Evolutionary conservation across 1,139 yeast species (phyloP), one percentile per base, ranked within the genome.

Genomic region (Pichia sp.): DNA sequence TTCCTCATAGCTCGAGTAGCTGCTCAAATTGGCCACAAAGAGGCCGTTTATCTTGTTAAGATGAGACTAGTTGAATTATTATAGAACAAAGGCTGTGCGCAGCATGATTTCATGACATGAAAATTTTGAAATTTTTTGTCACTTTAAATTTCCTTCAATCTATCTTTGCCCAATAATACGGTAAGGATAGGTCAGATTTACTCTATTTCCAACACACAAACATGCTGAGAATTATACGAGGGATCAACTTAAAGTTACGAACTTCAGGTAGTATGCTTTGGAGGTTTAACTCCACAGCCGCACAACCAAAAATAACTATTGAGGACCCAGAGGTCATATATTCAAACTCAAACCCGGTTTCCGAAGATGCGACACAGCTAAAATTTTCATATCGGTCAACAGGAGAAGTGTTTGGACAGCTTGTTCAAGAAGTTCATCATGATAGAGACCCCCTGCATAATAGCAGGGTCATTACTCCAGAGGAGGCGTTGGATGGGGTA

Each of bases 361-460:
- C 58, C 1, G 41, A 51, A 3, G 61, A 62, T 12, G 53, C 54
- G 19, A 58, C 66, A 4, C 53, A 57, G 6, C 44, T 65, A 13
- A 41, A 50, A 5, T 66, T 51, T 55, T 64, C 66, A 1, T 56
- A 63, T 46, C 52, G 66, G 44, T 54, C 63, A n/a, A 58, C 58
- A 3, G 67, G 67, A 2, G 66, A 66, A 54, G 58, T 62, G 2
- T 64, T 64, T 60, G 83, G 83, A 0, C 78, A 74, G 54, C 60
- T 78, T 3, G 82, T 79, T 4, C 68, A 73, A 41, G 74, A 72
- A 47, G 72, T 70, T 6, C 60, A 66, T 21, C 64, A 62, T 55
- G 73, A 65, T 47, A 60, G 66, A 51, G 62, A 58, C 47, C 69
- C 64, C 9, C 51, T 63, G 1, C 61, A 65, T 21, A 68, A 65